Percentiles rank a stretch among this genome's conserved stretches.
Conservation (phyloP, 495 filamentous ascomycete genomes). For the Pyrenula massariospora region DNA sequence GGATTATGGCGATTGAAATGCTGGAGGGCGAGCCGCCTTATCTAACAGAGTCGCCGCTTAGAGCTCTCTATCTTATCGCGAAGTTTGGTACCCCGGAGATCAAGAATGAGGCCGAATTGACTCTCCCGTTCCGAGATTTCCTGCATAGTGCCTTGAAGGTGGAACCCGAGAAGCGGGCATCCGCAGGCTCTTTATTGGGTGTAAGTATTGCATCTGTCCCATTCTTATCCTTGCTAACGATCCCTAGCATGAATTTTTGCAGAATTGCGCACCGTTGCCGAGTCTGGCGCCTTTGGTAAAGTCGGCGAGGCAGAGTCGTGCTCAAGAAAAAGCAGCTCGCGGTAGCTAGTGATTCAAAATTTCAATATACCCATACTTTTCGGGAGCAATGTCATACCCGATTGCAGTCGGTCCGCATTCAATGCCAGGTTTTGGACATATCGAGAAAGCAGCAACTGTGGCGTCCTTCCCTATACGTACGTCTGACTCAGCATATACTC, state of each 20-base stretch:
- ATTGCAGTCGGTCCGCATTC: no score
- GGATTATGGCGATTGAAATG: conserved; percentile 99
- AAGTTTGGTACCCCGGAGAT: conserved; percentile 93
- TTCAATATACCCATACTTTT: neutral
- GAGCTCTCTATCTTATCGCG: conserved; percentile 90
- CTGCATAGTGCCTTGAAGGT: conserved; percentile 85
- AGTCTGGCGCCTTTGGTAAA: conserved; percentile 75
- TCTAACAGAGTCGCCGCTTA: conserved; percentile 84
- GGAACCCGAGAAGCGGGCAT: conserved; percentile 90
- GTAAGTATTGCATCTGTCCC: conserved; percentile 37
- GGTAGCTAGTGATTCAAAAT: neutral
- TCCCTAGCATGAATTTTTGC: conserved; percentile 79
- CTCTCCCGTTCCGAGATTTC: conserved; percentile 77
- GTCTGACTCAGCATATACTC: neutral
- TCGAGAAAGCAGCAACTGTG: neutral
- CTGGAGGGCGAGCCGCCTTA: conserved; percentile 98
- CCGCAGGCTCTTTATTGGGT: conserved; percentile 81
- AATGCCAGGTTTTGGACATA: no score
- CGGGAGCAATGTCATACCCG: neutral
- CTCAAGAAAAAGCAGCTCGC: conserved; percentile 55
- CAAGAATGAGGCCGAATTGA: conserved; percentile 81
- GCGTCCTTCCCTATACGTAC: neutral
- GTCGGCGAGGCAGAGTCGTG: conserved; percentile 70
- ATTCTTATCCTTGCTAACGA: conserved; percentile 17
- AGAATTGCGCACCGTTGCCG: conserved; percentile 57